Percentiles rank a stretch among this genome's conserved stretches.
phyloP scores from a whole-genome alignment of 768 basidiomycete species.

The Tremella yokohamensis region DNA sequence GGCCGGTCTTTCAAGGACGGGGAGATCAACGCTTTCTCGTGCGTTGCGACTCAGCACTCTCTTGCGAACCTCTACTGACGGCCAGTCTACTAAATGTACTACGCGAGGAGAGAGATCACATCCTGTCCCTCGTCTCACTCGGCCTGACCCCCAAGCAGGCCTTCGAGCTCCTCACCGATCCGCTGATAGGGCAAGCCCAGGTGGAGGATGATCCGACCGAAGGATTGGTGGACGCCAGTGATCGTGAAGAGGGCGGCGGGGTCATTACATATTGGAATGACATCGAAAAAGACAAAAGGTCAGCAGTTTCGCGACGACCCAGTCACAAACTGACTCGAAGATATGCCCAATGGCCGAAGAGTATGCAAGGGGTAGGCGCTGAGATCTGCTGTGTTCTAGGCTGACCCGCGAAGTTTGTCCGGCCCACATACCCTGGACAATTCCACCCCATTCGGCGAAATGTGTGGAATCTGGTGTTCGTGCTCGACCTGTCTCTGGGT shows the following conservation, averaged over 20 bases:
- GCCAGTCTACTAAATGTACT: constrained; percentile 65
- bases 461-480: constrained; percentile 75
- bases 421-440: constrained; percentile 74
- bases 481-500: constrained; percentile 71
- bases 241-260: constrained; percentile 70
- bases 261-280: constrained; percentile 87
- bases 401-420: constrained; percentile 60
- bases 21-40: constrained; percentile 70
- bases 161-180: constrained; percentile 68
- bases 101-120: constrained; percentile 65
- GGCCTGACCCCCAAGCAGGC: constrained; percentile 66
- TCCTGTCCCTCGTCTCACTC: constrained; percentile 61
- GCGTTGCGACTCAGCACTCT: constrained; percentile 18
- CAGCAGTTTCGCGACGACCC: constrained; percentile 1
- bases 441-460: constrained; percentile 72
- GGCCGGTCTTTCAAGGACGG: constrained; percentile 62
- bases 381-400: constrained; percentile 2
- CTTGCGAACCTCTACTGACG: background rate
- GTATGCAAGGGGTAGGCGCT: constrained; percentile 24
- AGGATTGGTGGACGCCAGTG: constrained; percentile 86
- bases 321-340: constrained; percentile 2
- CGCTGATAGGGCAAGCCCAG: constrained; percentile 58
- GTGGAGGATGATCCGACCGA: constrained; percentile 59
- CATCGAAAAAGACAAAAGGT: constrained; percentile 70
- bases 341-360: constrained; percentile 52